Evolutionary conservation across 139 green algal genomes (phyloP), one percentile per base, ranked within the genome.

Genomic region (Yamagishiella unicocca): DNA sequence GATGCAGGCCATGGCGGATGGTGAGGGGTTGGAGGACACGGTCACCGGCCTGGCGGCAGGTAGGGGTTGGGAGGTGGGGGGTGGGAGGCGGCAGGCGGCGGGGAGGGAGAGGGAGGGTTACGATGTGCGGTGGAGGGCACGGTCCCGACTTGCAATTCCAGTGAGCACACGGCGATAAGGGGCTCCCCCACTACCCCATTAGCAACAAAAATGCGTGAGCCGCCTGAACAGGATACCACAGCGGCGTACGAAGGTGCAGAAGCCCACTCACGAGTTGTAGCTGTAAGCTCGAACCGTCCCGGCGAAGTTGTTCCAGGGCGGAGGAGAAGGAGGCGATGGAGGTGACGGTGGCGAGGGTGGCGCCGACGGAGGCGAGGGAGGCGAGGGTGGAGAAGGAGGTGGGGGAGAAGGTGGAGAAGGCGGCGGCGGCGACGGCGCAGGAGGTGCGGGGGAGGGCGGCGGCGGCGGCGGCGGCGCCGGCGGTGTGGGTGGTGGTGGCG

Each of bases 21-120:
- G 21, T 29, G 46, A 40, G 19, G 42, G n/a, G 79, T 85, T 85
- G 62, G 79, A 76, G 12, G 61, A 76, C 17, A 85, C 79, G 7
- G 62, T 76, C 17, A 76, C 79, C 37, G 12, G 9, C 14, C 78
- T 82, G 50, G n/a, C n/a, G n/a, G n/a, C 21, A 29, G 2, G 31
- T 31, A 58, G 46, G 31, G 12, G 50, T 10, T 10, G 10, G 72
- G 71, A 38, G 42, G 42, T 40, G 21, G 27, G 8, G 33, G 7
- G 6, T 2, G 38, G 37, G 42, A 22, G 24, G 71, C 38, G 71
- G 42, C 2, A 38, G 12, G 42, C 19, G 7, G 25, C 24, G 22
- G 31, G 27, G 22, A 35, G 8, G 42, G n/a, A n/a, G n/a, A n/a
- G n/a, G n/a, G n/a, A n/a, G n/a, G n/a, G n/a, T n/a, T n/a, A n/a